Evolutionary conservation across 345 rosid species (phyloP).

Genomic region (Clarkia xantiana): DNA sequence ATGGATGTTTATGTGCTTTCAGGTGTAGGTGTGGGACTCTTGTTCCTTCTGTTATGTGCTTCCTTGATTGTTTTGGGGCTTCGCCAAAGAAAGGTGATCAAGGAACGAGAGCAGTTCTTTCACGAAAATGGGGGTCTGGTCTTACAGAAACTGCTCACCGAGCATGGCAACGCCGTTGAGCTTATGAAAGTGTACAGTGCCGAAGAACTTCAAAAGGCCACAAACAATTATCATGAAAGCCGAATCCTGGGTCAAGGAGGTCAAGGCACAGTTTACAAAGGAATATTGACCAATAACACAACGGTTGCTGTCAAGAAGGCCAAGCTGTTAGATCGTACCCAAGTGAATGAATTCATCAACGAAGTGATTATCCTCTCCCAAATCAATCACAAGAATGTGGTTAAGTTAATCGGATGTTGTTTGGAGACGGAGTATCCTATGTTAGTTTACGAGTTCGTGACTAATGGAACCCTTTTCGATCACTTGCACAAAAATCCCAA

Average conservation of each 20-base stretch:
- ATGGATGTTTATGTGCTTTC: too few species aligned
- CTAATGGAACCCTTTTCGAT: constrained; percentile 17
- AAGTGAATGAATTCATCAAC: constrained; percentile 15
- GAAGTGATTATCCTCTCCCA: constrained; percentile 13
- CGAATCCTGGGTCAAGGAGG: too few species aligned
- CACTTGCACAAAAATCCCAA: constrained; percentile 13
- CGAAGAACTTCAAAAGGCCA: constrained; percentile 18
- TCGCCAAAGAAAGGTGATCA: too few species aligned
- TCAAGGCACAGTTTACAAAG: too few species aligned
- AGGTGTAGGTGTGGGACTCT: too few species aligned
- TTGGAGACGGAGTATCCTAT: constrained; percentile 15
- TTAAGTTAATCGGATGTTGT: constrained; percentile 16
- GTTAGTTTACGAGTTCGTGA: constrained; percentile 12
- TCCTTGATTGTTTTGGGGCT: too few species aligned
- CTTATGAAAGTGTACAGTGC: constrained; percentile 17
- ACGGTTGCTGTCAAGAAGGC: constrained; percentile 19
- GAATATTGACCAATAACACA: constrained; percentile 7
- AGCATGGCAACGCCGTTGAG: not conserved
- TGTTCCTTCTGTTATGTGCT: too few species aligned
- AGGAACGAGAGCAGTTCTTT: too few species aligned
- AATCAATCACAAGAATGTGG: constrained; percentile 18
- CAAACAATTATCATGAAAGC: too few species aligned
- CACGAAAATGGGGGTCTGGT: too few species aligned
- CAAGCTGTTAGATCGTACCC: constrained; percentile 2
- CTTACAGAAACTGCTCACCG: not conserved